These are phyloP conservation scores for Eucalyptus leucophloia DNA, from an alignment of 345 rosid genomes.

Conservation along the genomic window DNA sequence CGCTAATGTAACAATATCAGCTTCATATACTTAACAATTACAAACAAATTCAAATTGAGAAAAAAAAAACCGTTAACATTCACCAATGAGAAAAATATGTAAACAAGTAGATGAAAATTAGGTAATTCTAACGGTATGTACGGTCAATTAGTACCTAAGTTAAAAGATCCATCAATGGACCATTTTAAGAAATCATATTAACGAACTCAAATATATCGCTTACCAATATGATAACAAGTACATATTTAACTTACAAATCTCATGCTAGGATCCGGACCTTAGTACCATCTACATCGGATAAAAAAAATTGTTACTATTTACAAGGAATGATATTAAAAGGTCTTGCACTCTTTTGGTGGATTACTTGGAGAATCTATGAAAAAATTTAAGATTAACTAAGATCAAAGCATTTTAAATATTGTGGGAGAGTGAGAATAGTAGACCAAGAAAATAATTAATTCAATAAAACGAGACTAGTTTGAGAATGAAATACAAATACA, in stretches of 20 bases:
- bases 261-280: not conserved
- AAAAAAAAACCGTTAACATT: not conserved
- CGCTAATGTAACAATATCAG: accelerated
- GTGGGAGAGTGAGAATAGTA: not conserved
- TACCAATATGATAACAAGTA: too few species aligned
- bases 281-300: not conserved
- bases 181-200: not conserved
- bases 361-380: not conserved
- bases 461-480: not conserved
- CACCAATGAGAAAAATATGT: not conserved
- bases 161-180: too few species aligned
- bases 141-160: not conserved
- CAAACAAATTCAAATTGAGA: too few species aligned
- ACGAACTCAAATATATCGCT: too few species aligned
- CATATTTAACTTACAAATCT: not conserved
- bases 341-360: not conserved
- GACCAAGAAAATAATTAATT: not conserved
- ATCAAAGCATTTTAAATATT: too few species aligned
- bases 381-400: not conserved
- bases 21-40: too few species aligned
- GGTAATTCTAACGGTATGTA: too few species aligned
- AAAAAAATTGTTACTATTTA: too few species aligned
- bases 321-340: not conserved
- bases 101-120: too few species aligned
- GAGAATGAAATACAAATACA: not conserved